Evolutionary conservation across 345 rosid genomes (phyloP), one percentile per base, ranked within the genome.

Genomic region (Excoecaria agallocha): DNA sequence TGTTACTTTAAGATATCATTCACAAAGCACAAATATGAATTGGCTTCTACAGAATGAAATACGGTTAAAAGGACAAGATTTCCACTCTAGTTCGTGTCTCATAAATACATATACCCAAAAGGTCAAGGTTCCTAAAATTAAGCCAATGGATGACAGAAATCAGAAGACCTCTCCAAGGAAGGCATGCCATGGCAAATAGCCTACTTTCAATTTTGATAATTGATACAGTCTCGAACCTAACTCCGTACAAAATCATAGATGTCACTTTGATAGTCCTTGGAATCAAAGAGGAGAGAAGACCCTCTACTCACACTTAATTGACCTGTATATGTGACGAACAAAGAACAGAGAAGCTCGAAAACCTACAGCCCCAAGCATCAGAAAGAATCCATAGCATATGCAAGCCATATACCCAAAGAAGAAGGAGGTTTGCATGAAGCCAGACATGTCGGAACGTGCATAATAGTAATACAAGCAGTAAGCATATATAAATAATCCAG

Each of bases 331-430:
- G 75, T 85, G 87, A 52, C 82, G 82, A 57, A 85, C 84, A 70
- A 85, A 85, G 66, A 85, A 10, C 54, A 85, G 67, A 1, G 82
- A 78, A 4, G 85, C 84, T 17, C 79, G 68, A 63, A 85, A 85
- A 12, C 87, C 87, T 25, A 82, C 71, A 1, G 79, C 46, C 15
- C 87, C 85, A n/a, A 85, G 82, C 87, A 82, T 82, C 64, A 85
- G 82, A 78, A 82, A 85, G 77, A 85, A 82, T 13, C 87, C 85
- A 1, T 85, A 85, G 55, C 84, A 85, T 22, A 85, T 73, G 73
- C 87, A 84, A n/a, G 85, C 85, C 85, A 84, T 84, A 80, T 84
- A 84, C 17, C 87, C 87, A 25, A 82, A 85, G 79, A 85, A 85
- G 82, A 80, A 85, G 0, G 87, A 85, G 11, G 84, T 77, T 71